phyloP scores from a whole-genome alignment of 2,329 filamentous ascomycete species.

The Fusarium paranaense region DNA sequence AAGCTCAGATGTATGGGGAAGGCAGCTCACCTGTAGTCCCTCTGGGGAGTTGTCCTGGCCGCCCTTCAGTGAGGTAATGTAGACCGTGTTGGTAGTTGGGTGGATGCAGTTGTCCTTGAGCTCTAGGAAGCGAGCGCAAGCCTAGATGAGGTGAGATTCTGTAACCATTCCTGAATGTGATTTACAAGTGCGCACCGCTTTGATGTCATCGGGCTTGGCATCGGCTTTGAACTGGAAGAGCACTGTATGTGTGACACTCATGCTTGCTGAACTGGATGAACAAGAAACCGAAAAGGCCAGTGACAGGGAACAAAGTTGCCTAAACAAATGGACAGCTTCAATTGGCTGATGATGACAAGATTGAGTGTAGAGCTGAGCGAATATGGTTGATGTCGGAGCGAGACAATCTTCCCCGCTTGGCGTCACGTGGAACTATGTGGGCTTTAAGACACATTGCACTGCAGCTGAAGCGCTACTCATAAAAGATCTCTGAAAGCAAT shows the following conservation, averaged over 20 bases:
- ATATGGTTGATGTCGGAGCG: not conserved
- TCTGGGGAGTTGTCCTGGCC: conserved; percentile 73
- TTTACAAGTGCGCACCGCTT: conserved; percentile 60
- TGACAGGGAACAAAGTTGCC: not conserved
- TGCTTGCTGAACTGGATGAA: not conserved
- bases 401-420: not conserved
- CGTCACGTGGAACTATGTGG: not conserved
- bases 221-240: conserved; percentile 73
- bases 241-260: conserved; percentile 72
- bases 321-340: not conserved
- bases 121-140: conserved; percentile 53
- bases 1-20: not conserved
- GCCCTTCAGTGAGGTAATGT: conserved; percentile 68
- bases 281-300: not conserved
- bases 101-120: conserved; percentile 72
- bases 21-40: conserved; percentile 63
- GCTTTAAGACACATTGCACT: not conserved
- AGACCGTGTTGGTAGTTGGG: conserved; percentile 67
- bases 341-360: not conserved
- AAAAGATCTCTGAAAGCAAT: not conserved
- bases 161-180: not conserved
- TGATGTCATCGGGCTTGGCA: conserved; percentile 60
- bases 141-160: conserved; percentile 35
- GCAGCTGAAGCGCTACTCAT: not conserved
- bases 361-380: not conserved